Evolutionary conservation across 257 asterid species (phyloP).

Genomic region (Solanum paucissectum): DNA sequence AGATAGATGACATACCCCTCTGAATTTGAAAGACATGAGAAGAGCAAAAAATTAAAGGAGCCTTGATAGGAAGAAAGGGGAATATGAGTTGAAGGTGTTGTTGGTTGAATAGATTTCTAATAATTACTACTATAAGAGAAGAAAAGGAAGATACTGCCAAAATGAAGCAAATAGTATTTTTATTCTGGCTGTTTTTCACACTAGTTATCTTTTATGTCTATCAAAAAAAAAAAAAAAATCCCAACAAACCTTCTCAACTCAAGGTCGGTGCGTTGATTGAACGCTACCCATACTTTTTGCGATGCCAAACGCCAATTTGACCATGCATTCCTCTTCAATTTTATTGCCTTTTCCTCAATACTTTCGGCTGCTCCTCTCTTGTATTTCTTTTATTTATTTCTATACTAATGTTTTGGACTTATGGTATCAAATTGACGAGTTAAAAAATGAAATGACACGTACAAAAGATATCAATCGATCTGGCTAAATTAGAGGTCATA

Average conservation of each 20-base stretch:
- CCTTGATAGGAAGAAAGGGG: neutral
- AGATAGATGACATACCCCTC: conserved; percentile 19
- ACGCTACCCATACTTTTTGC: conserved; percentile 7
- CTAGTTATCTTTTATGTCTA: neutral
- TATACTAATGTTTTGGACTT: no score
- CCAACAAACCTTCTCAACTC: neutral
- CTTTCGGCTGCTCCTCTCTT: neutral
- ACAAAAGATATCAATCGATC: neutral
- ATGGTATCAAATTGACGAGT: neutral
- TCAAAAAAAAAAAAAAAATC: neutral
- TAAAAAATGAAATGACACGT: neutral
- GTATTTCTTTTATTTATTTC: no score
- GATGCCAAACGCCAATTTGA: neutral
- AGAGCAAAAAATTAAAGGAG: neutral
- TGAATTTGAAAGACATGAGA: conserved; percentile 26
- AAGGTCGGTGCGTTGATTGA: conserved; percentile 14
- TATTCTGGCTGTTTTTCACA: neutral
- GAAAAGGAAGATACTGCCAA: conserved; percentile 4
- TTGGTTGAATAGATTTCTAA: neutral
- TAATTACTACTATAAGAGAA: neutral
- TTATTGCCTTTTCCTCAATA: neutral
- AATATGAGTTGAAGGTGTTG: neutral
- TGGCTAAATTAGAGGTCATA: neutral
- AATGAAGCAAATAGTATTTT: neutral
- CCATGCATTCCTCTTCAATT: neutral